Percentiles rank a stretch among this genome's conserved stretches.
Conservation (phyloP, 2,329 filamentous ascomycete genomes). For the Hymenoscyphus linearis region DNA sequence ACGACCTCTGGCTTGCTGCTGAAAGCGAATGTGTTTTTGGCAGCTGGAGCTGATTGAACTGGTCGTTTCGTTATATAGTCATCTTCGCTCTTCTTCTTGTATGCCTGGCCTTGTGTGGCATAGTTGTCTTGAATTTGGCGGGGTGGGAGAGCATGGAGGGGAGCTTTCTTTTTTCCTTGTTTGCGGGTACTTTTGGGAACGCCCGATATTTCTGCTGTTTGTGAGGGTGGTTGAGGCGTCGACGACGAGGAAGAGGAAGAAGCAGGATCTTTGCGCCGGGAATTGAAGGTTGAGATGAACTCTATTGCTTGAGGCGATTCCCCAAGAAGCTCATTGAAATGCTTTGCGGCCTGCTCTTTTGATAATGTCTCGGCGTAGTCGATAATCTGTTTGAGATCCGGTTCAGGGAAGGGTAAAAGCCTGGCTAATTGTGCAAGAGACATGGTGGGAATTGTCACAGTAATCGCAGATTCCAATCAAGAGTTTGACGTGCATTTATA, state of each 20-base stretch:
- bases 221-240: conserved; percentile 6
- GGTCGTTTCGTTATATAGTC: conserved; percentile 61
- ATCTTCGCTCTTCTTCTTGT: conserved; percentile 66
- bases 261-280: conserved; percentile 46
- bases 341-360: conserved; percentile 71
- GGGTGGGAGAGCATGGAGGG: conserved; percentile 58
- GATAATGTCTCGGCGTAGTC: conserved; percentile 75
- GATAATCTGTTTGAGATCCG: conserved; percentile 77
- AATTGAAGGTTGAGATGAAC: conserved; percentile 72
- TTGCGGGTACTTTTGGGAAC: conserved; percentile 47
- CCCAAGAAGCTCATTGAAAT: conserved; percentile 83
- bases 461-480: not conserved
- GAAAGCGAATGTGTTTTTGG: conserved; percentile 35
- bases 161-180: conserved; percentile 53
- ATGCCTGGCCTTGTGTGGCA: conserved; percentile 54
- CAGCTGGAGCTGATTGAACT: conserved; percentile 36
- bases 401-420: conserved; percentile 78
- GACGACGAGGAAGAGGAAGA: conserved; percentile 12
- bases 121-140: conserved; percentile 60
- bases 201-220: conserved; percentile 9
- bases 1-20: conserved; percentile 47
- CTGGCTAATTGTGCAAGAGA: conserved; percentile 66
- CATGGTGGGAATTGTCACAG: conserved; percentile 18
- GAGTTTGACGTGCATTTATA: not conserved
- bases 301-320: conserved; percentile 72